phyloP scores from a whole-genome alignment of 306 rosid species.

The Corylus avellana region DNA sequence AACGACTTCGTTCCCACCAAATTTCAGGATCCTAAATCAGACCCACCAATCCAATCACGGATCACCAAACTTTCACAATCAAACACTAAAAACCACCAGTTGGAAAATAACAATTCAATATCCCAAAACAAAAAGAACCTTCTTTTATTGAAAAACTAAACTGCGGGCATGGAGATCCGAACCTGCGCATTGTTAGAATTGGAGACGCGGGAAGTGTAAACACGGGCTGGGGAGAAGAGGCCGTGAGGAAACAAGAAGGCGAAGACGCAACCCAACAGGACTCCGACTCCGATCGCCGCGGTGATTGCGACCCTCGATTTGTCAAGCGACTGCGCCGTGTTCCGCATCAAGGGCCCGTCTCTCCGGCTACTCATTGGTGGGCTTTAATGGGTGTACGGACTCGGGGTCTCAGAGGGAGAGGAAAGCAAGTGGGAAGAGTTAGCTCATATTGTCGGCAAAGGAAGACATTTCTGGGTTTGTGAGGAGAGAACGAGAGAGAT shows the following conservation, averaged over 20 bases:
- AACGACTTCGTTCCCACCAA: slow-evolving; percentile 21
- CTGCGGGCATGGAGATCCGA: slow-evolving; percentile 15
- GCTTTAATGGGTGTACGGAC: background rate
- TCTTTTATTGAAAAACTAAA: background rate
- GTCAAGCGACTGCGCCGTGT: slow-evolving; percentile 35
- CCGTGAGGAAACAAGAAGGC: slow-evolving; percentile 73
- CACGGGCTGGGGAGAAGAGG: slow-evolving; percentile 39
- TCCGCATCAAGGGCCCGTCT: slow-evolving; percentile 70
- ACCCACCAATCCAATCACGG: background rate
- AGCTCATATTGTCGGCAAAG: background rate
- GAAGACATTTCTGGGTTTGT: no score
- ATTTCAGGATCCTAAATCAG: background rate
- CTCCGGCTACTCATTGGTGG: slow-evolving; percentile 60
- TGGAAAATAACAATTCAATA: slow-evolving; percentile 4
- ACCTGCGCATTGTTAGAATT: slow-evolving; percentile 63
- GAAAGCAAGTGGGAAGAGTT: background rate
- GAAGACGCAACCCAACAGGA: slow-evolving; percentile 60
- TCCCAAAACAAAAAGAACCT: background rate
- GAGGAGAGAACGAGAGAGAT: no score
- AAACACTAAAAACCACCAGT: no score
- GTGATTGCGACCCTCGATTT: slow-evolving; percentile 56
- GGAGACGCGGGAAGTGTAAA: slow-evolving; percentile 30
- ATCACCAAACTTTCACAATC: no score
- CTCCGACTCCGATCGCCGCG: slow-evolving; percentile 68
- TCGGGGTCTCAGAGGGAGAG: background rate